Evolutionary conservation across 1,284 basidiomycete species (phyloP), one percentile per base, ranked within the genome.

Genomic region (Ganoderma sinense): DNA sequence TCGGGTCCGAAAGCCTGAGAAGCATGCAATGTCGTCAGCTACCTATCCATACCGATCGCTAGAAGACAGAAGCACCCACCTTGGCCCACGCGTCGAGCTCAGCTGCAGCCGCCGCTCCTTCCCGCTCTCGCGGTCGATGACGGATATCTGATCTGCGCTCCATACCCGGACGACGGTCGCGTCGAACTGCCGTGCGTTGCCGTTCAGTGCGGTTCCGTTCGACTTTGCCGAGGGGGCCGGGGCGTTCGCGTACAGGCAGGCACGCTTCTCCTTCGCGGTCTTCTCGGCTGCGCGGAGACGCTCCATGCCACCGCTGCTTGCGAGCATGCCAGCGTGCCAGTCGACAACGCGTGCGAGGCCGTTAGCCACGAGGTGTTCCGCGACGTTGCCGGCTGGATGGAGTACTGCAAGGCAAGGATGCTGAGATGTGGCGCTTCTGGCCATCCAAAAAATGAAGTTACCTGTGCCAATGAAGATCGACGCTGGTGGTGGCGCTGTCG

Each of bases 311-410:
- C 94, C 93, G 71, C 86, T 85, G 70, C 86, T 87, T 2, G 94
- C 89, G 53, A 99, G 89, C 87, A 99, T 94, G 41, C 97, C 97
- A 16, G 97, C 97, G 80, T 99, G 97, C 97, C 97, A 99, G 79
- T 98, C 97, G 69, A 99, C 94, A 65, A 98, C 89, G 69, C 96
- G 93, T 14, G 97, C 97, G 4, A 99, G 86, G 62, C 97, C 97
- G 59, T 90, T 90, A 3, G 88, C 88, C 23, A 97, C 90, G 60
- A 99, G 86, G 81, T 94, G 92, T 76, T 97, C 95, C 20, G 97
- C 96, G 64, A 99, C 94, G 81, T 98, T 97, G 23, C 97, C 97
- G 36, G 92, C 94, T 16, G 97, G 96, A 78, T 99, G 97, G 39
- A 96, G 83, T 14, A 95, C 92, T 93, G 33, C 73, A 64, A 40